A percentile compares a stretch with the other conserved stretches of the same genome.
These are phyloP conservation scores for Notholithocarpus densiflorus DNA, from an alignment of 306 rosid genomes.

Conservation along the genomic window DNA sequence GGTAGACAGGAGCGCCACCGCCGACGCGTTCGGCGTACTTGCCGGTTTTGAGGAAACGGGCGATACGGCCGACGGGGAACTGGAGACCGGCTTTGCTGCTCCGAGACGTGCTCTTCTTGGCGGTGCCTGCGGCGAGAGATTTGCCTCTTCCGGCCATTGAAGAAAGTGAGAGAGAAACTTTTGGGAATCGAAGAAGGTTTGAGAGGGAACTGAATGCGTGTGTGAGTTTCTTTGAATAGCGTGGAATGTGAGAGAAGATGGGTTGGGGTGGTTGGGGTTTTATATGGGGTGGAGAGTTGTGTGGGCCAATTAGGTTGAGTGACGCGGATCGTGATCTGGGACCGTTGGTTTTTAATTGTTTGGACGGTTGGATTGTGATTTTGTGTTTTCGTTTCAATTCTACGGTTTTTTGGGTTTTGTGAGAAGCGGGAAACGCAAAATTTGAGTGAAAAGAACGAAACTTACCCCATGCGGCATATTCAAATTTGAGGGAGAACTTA, in stretches of 20 bases:
- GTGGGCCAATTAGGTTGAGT: too few relatives aligned
- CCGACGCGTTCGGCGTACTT: slow-evolving; percentile 25
- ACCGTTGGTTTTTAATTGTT: too few relatives aligned
- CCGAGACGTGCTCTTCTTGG: slow-evolving; percentile 26
- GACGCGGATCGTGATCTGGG: too few relatives aligned
- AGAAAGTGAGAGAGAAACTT: background rate
- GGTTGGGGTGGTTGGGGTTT: too few relatives aligned
- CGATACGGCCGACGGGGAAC: slow-evolving; percentile 27
- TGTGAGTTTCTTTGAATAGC: background rate
- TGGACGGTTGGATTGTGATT: too few relatives aligned
- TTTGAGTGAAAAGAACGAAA: too few relatives aligned
- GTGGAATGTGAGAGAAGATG: background rate
- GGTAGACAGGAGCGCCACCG: slow-evolving; percentile 27
- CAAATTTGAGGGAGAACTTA: too few relatives aligned
- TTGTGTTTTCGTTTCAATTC: too few relatives aligned
- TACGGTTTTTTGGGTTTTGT: too few relatives aligned
- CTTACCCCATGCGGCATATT: too few relatives aligned
- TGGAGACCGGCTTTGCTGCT: slow-evolving; percentile 29
- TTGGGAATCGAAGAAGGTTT: background rate
- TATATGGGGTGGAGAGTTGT: too few relatives aligned
- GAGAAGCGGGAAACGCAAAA: too few relatives aligned
- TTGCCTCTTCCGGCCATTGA: background rate
- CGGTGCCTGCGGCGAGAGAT: background rate
- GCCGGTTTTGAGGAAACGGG: slow-evolving; percentile 20
- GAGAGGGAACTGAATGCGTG: background rate